Evolutionary conservation across 2,329 filamentous ascomycete species (phyloP).

Genomic region (Aspergillus candidus): DNA sequence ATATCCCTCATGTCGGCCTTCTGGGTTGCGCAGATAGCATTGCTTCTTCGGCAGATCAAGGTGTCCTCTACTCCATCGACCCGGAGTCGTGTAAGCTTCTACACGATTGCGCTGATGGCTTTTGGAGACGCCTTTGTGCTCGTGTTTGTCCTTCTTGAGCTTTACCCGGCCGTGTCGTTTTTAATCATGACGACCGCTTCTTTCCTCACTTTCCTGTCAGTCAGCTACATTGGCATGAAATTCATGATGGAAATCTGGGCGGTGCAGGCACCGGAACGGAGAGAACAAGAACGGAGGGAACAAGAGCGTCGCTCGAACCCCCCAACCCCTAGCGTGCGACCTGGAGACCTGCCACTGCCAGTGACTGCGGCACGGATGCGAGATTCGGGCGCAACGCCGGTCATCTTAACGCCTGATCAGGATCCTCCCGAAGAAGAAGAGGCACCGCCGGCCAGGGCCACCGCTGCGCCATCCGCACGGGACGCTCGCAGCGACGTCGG

Average conservation of each 20-base stretch:
- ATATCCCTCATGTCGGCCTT: slow-evolving; percentile 48
- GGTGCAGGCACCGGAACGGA: slow-evolving; percentile 47
- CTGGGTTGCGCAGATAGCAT: slow-evolving; percentile 48
- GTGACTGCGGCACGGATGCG: slow-evolving; percentile 41
- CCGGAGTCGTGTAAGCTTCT: slow-evolving; percentile 58
- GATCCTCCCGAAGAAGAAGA: slow-evolving; percentile 40
- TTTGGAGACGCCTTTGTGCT: slow-evolving; percentile 57
- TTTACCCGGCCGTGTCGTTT: slow-evolving; percentile 52
- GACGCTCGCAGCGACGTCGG: slow-evolving; percentile 46
- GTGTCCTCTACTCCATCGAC: slow-evolving; percentile 60
- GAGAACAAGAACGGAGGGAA: slow-evolving; percentile 35
- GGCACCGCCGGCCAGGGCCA: slow-evolving; percentile 25
- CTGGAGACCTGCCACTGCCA: slow-evolving; percentile 44
- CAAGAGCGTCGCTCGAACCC: slow-evolving; percentile 22
- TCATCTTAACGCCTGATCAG: slow-evolving; percentile 57
- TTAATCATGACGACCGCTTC: slow-evolving; percentile 51
- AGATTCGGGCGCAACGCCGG: slow-evolving; percentile 47
- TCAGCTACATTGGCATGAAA: slow-evolving; percentile 58
- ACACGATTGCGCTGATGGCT: slow-evolving; percentile 56
- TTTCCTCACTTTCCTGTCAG: slow-evolving; percentile 55
- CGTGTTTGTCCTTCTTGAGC: slow-evolving; percentile 50
- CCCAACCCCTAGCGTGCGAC: slow-evolving; percentile 24
- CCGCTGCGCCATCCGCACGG: slow-evolving; percentile 25
- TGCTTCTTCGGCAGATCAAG: slow-evolving; percentile 58
- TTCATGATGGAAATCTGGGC: slow-evolving; percentile 64